These are phyloP conservation scores for Rhodotorula taiwanensis DNA, from an alignment of 768 basidiomycete species.

Conservation along the genomic window DNA sequence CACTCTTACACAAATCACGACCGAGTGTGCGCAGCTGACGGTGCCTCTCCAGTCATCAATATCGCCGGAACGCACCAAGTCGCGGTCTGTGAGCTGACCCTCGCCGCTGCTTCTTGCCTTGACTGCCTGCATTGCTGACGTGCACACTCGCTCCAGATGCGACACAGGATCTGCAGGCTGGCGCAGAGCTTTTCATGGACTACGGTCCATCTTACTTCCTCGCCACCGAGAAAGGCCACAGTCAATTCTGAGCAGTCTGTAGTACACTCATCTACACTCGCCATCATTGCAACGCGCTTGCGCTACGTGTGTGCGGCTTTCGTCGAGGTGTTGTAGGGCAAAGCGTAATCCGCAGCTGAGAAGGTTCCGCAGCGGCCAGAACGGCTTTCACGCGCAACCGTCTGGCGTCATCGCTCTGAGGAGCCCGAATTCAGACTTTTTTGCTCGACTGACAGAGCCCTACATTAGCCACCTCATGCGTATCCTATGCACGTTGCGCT, in stretches of 20 bases:
- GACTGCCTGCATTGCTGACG: neutral
- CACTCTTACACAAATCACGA: neutral
- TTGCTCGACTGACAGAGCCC: neutral
- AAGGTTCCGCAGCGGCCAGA: no score
- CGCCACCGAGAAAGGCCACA: no score
- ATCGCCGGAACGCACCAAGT: slow-evolving; percentile 15
- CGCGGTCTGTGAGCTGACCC: neutral
- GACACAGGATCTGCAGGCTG: neutral
- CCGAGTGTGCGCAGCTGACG: no score
- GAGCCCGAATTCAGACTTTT: neutral
- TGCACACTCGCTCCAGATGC: neutral
- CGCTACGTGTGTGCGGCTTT: no score
- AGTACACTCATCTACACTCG: no score
- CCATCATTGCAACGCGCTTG: no score
- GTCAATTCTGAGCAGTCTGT: no score
- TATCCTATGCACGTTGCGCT: slow-evolving; percentile 3
- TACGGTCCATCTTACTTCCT: no score
- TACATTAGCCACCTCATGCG: neutral
- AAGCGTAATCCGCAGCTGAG: no score
- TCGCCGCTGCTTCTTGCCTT: neutral
- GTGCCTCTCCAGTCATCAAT: neutral
- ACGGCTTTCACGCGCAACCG: no score
- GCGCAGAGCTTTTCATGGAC: slow-evolving; percentile 6
- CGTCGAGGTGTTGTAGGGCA: no score
- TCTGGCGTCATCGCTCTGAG: no score